These are phyloP conservation scores for Zalerion maritima DNA, from an alignment of 495 filamentous ascomycete species.

Conservation along the genomic window DNA sequence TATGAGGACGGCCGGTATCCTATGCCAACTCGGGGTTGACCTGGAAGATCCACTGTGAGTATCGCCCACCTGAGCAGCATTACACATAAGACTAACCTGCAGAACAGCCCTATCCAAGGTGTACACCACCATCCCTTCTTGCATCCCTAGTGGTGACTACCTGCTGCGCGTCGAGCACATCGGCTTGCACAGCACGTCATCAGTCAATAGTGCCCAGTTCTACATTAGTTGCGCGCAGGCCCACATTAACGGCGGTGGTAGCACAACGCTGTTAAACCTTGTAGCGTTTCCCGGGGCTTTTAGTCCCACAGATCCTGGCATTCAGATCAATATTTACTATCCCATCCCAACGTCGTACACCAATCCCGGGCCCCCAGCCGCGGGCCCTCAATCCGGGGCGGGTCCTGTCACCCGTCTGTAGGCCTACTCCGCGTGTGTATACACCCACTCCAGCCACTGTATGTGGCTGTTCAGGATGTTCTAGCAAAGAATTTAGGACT, in stretches of 20 bases:
- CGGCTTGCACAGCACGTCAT: slow-evolving; percentile 31
- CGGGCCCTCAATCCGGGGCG: too few species aligned
- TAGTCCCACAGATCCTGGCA: slow-evolving; percentile 25
- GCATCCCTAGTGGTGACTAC: slow-evolving; percentile 39
- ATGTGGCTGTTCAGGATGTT: too few species aligned
- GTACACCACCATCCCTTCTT: slow-evolving; percentile 32
- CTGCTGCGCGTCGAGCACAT: slow-evolving; percentile 46
- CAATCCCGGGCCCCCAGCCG: too few species aligned
- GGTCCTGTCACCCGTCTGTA: too few species aligned
- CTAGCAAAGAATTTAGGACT: too few species aligned
- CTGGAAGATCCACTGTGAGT: too few species aligned
- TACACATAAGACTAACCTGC: neutral
- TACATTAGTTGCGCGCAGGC: slow-evolving; percentile 36
- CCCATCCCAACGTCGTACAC: slow-evolving; percentile 26
- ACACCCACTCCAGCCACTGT: too few species aligned
- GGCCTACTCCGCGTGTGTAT: too few species aligned
- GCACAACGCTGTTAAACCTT: slow-evolving; percentile 18
- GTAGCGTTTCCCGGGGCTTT: slow-evolving; percentile 31
- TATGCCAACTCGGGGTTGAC: too few species aligned
- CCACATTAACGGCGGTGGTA: slow-evolving; percentile 24
- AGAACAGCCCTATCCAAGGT: slow-evolving; percentile 11
- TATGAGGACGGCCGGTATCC: too few species aligned
- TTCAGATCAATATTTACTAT: slow-evolving; percentile 36
- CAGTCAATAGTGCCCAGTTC: slow-evolving; percentile 36
- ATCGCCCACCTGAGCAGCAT: too few species aligned